Evolutionary conservation across 208 protist genomes (phyloP).

Genomic region (Crithidia sp.): DNA sequence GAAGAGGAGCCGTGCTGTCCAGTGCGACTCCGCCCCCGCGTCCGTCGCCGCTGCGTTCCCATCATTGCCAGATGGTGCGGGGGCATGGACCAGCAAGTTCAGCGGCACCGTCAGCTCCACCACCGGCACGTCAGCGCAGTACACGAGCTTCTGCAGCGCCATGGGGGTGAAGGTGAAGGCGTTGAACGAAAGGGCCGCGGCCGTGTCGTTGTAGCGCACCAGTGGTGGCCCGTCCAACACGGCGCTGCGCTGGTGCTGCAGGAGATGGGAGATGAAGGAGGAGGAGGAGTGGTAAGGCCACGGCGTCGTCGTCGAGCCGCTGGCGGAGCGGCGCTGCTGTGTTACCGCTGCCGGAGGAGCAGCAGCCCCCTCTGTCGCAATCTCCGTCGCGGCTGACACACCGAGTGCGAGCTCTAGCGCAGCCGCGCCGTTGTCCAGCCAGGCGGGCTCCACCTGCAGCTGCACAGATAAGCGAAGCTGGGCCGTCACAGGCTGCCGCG

Average conservation of each 20-base stretch:
- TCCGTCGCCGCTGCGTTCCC: background rate
- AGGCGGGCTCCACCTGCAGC: constrained; percentile 20
- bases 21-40: constrained; percentile 10
- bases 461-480: constrained; percentile 9
- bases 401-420: constrained; percentile 14
- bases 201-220: constrained; percentile 7
- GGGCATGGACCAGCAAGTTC: constrained; percentile 4
- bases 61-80: background rate
- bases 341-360: background rate
- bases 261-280: no score
- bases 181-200: constrained; percentile 14
- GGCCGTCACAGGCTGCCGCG: background rate
- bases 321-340: no score
- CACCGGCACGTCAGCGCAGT: constrained; percentile 18
- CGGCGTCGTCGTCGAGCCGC: no score
- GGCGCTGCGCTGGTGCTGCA: no score
- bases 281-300: no score
- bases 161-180: constrained; percentile 33
- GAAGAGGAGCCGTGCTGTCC: constrained; percentile 19
- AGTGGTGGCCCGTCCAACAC: no score
- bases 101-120: constrained; percentile 26
- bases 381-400: constrained; percentile 16
- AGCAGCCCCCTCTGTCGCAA: background rate
- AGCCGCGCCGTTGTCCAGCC: constrained; percentile 13
- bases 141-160: constrained; percentile 14